Base-by-base conservation (phyloP, 257 asterid species). In the Echites panduratus region DNA sequence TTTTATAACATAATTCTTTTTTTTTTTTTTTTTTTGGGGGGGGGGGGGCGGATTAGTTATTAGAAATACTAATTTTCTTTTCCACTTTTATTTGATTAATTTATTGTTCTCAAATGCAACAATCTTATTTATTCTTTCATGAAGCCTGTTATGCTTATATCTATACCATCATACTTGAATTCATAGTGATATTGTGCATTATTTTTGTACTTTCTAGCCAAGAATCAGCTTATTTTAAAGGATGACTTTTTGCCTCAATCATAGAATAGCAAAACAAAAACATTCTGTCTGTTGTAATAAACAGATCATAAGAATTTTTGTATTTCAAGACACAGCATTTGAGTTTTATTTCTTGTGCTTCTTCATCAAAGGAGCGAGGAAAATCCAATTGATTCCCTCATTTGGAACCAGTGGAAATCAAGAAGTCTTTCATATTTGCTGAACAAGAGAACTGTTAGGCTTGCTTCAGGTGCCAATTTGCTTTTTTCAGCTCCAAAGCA, bases 391-490 rank as follows among this genome's bases (percentile, higher is more conserved):
- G 87, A 79, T 71, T 77, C 85, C 66, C 59, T 66, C 64, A 72
- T 68, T 77, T 90, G 94, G 96, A 85, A 75, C 61, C 58, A 40
- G 47, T 87, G 96, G 96, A 90, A 77, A 83, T 79, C 88, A 41
- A 86, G 85, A 77, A 80, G 87, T 80, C 82, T 92, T 71, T 82
- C 92, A 32, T 92, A 88, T 80, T 71, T 92, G 89, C 91, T 90
- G 70, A 89, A 90, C 82, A 87, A 84, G 81, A 86, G 95, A 79
- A 88, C 98, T 52, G 75, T 82, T 27, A 85, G 97, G 77, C 82
- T 92, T 76, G 83, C 87, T 76, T 85, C 98, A 63, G 97, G 97
- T 81, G 96, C 94, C 79, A 86, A 77, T 63, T 71, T 87, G 83
- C 76, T 92, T 38, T 87, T 68, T 70, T 84, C 96, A 64, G 82